Evolutionary conservation across 768 basidiomycete genomes (phyloP).

Genomic region (Tylopilus felleus): DNA sequence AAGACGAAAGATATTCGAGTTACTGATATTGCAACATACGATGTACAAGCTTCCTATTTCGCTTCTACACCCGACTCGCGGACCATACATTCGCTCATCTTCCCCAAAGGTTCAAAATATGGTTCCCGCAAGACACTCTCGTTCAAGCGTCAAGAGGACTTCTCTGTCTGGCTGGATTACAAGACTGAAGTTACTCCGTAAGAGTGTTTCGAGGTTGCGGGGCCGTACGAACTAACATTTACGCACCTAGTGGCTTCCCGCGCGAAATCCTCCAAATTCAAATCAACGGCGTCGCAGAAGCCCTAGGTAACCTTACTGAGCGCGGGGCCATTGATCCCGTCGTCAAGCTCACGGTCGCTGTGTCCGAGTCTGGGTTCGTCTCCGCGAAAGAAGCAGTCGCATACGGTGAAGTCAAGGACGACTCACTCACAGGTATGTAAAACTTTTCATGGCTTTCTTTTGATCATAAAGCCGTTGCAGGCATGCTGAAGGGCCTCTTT

Average conservation of each 20-base stretch:
- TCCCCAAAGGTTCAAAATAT: slow-evolving; percentile 71
- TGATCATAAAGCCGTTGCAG: slow-evolving; percentile 34
- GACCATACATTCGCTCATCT: slow-evolving; percentile 72
- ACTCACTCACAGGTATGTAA: slow-evolving; percentile 63
- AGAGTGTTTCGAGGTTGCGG: slow-evolving; percentile 25
- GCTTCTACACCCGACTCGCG: slow-evolving; percentile 55
- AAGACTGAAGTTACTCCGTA: slow-evolving; percentile 60
- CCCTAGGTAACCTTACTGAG: slow-evolving; percentile 79
- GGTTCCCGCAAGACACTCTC: slow-evolving; percentile 85
- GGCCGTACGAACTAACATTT: slow-evolving; percentile 3
- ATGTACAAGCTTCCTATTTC: slow-evolving; percentile 76
- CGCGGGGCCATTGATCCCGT: slow-evolving; percentile 78
- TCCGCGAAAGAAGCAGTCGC: slow-evolving; percentile 76
- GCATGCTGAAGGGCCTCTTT: slow-evolving; percentile 87
- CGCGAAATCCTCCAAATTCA: slow-evolving; percentile 71
- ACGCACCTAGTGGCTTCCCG: slow-evolving; percentile 56
- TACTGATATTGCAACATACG: slow-evolving; percentile 66
- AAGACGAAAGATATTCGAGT: slow-evolving; percentile 93
- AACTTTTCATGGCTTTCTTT: background rate
- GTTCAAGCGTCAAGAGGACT: slow-evolving; percentile 82
- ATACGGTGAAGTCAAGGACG: slow-evolving; percentile 78
- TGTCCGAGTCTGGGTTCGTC: slow-evolving; percentile 86
- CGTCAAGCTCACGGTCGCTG: slow-evolving; percentile 76
- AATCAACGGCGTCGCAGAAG: slow-evolving; percentile 69
- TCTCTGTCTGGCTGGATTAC: slow-evolving; percentile 76